These are phyloP conservation scores for Brassica balearica DNA, from an alignment of 441 rosid genomes.

Conservation along the genomic window DNA sequence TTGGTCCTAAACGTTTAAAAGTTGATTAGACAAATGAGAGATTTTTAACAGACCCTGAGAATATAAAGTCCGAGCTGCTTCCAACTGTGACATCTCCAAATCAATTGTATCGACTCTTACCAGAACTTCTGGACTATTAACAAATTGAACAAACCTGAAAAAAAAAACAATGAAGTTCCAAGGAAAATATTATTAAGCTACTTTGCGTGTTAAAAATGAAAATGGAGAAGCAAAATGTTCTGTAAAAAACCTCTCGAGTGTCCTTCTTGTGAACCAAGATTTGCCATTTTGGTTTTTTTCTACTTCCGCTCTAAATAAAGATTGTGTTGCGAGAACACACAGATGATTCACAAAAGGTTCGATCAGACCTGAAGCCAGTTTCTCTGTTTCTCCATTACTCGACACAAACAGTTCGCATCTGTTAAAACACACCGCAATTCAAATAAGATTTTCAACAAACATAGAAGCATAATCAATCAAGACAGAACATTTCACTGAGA, in stretches of 20 bases:
- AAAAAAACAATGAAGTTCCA: neutral
- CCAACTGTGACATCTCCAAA: slow-evolving; percentile 96
- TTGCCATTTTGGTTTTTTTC: slow-evolving; percentile 54
- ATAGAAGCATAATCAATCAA: slow-evolving; percentile 4
- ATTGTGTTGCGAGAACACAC: slow-evolving; percentile 70
- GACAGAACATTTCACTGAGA: neutral
- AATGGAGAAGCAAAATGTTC: neutral
- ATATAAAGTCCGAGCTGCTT: slow-evolving; percentile 86
- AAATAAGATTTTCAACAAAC: neutral
- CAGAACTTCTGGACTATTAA: slow-evolving; percentile 83
- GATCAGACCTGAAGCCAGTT: slow-evolving; percentile 87
- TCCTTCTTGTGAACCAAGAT: slow-evolving; percentile 93
- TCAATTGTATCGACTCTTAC: slow-evolving; percentile 79
- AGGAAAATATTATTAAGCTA: neutral
- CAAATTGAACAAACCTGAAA: slow-evolving; percentile 90
- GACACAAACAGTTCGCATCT: slow-evolving; percentile 89
- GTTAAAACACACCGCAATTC: slow-evolving; percentile 6
- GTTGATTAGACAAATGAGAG: neutral
- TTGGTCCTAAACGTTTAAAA: neutral
- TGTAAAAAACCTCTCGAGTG: slow-evolving; percentile 76
- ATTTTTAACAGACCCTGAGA: slow-evolving; percentile 58
- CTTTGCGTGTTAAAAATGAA: neutral
- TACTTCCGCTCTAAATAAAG: slow-evolving; percentile 68
- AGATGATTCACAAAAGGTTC: slow-evolving; percentile 85
- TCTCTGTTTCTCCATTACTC: slow-evolving; percentile 78